Evolutionary conservation across 78 protist genomes (phyloP).

Genomic region (Diacronema lutheri): DNA sequence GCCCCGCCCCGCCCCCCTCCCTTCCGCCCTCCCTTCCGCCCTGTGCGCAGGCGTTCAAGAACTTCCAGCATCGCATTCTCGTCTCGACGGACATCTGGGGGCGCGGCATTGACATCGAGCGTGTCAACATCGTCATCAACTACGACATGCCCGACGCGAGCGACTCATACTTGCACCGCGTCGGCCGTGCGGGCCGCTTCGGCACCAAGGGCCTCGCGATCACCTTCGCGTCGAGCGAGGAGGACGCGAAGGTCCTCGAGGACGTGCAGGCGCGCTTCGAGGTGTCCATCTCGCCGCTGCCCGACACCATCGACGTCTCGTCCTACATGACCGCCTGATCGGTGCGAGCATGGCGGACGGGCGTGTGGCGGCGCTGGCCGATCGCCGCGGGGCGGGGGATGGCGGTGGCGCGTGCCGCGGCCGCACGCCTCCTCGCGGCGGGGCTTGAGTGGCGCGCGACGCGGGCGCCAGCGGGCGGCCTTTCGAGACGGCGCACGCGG

Average conservation of each 20-base stretch:
- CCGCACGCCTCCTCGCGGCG: too few species aligned
- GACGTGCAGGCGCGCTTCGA: constrained; percentile 93
- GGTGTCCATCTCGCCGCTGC: constrained; percentile 67
- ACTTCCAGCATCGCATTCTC: constrained; percentile 87
- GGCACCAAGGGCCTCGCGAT: constrained; percentile 99
- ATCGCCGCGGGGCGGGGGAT: too few species aligned
- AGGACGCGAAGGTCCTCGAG: constrained; percentile 69
- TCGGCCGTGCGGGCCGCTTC: constrained; percentile 99
- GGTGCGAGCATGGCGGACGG: not conserved
- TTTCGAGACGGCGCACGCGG: too few species aligned
- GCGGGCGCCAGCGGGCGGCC: too few species aligned
- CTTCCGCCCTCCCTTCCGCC: too few species aligned
- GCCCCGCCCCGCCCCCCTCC: too few species aligned
- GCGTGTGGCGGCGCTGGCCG: too few species aligned
- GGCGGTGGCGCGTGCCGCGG: too few species aligned
- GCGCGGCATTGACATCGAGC: constrained; percentile 98
- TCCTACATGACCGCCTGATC: constrained; percentile 68
- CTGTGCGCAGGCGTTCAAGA: constrained; percentile 92
- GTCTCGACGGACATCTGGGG: constrained; percentile 98
- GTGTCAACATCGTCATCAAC: constrained; percentile 87
- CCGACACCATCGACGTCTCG: constrained; percentile 75
- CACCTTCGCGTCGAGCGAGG: constrained; percentile 83
- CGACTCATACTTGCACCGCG: constrained; percentile 96
- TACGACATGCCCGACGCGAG: constrained; percentile 96
- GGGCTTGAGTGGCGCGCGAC: too few species aligned